Base-by-base conservation (phyloP, 208 protist genomes). In the Trypanosoma lewisi region DNA sequence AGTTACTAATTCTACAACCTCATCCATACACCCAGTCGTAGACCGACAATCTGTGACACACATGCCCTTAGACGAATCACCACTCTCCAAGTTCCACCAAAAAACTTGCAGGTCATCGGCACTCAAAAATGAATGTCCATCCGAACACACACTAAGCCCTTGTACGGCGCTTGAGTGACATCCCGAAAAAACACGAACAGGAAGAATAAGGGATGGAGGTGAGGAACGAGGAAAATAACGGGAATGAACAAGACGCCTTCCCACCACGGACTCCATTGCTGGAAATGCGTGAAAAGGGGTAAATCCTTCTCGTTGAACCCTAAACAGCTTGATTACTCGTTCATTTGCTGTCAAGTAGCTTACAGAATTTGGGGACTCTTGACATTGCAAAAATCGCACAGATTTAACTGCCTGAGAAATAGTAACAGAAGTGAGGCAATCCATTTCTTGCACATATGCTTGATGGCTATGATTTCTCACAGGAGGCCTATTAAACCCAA, bases 281-380 rank as follows among this genome's bases (percentile, higher is more conserved):
- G 85, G 77, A 65, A 95, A 95, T 17, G 75, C 83, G 42, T 82
- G 76, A 59, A 92, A 85, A 11, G 78, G 75, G 8, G 75, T 78
- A 63, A 95, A 83, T 57, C 85, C 89, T 23, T 92, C 81, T 19
- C 89, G 83, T 19, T 76, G 85, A 31, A 95, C 83, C 44, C 87
- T 85, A 63, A 93, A 95, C 0, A 95, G 70, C 67, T 95, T 95
- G 51, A 95, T 89, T 9, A 91, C 79, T 2, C 83, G 79, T 67
- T 95, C 85, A 67, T 89, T 95, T n/a, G 89, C 82, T 21, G 85
- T 84, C 27, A 95, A 70, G 68, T 95, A 95, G 60, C 82, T 92
- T 27, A 93, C 76, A 55, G 78, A 89, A 71, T 75, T 91, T 11
- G 89, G 89, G 2, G 89, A 92, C 44, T 73, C 81, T 14, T 85